Evolutionary conservation across 371 early-diverging fungal species (phyloP), one percentile per base, ranked within the genome.

Genomic region (Parasitella parasitica): DNA sequence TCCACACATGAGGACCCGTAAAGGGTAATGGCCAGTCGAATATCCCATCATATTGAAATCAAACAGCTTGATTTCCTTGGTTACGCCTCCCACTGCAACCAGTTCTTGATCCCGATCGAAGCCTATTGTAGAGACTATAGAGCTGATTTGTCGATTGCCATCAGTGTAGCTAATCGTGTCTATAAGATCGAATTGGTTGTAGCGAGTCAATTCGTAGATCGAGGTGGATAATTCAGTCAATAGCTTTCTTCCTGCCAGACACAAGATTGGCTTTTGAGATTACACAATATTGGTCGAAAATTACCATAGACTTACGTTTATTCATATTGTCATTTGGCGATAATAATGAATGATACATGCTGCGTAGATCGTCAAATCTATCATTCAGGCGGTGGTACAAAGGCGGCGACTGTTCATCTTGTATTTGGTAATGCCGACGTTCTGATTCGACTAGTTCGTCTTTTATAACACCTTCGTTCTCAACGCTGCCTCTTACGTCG

Each of bases 41-140:
- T 26, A 59, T 52, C 76, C 75, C 32, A 89, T 78, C 46, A 81
- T 81, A 16, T 75, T 82, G 65, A 85, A 94, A 52, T 95, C 95
- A 70, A 85, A 97, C 8, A 97, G 82, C 71, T 94, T 94, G 75
- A 97, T 94, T 55, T 92, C 93, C 51, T 88, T 88, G 18, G 91
- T 90, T 1, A 96, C 95, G n/a, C 97, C 96, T 22, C 93, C 96
- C 0, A 91, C 88, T 2, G 96, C 97, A 84, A 97, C 94, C 59
- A 86, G 88, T 66, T 93, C 91, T 54, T 93, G 91, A 61, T 97
- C 96, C 30, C 88, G 80, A 70, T 95, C 94, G 81, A 96, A 96
- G 61, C 94, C 96, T 49, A 97, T 93, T 26, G 94, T 89, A 0
- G 93, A 92, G 1, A 97, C 93, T 57, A 97, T 95, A 3, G 91